Conservation (phyloP, 1,284 basidiomycete species). For the Pseudozyma flocculosa region DNA sequence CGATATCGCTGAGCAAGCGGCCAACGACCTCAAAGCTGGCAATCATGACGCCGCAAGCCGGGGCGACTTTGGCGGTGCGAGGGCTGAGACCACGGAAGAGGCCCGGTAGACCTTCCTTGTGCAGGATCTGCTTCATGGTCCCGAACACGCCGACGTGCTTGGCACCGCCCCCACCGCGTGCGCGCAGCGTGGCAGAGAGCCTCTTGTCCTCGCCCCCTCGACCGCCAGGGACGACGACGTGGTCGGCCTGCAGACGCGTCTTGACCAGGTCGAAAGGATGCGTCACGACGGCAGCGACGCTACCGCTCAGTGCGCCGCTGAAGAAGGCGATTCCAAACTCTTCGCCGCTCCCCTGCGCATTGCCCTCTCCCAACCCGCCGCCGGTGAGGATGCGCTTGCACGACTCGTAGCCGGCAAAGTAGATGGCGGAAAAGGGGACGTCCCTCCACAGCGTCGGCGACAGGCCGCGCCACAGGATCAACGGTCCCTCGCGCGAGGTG, state of each 20-base stretch:
- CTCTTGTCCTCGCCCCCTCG: background rate
- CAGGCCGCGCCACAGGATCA: slow-evolving; percentile 83
- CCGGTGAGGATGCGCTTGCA: slow-evolving; percentile 55
- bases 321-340: slow-evolving; percentile 76
- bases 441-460: slow-evolving; percentile 92
- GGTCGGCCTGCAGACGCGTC: slow-evolving; percentile 72
- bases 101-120: slow-evolving; percentile 74
- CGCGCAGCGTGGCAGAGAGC: background rate
- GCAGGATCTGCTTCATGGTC: slow-evolving; percentile 70
- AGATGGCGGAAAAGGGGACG: slow-evolving; percentile 92
- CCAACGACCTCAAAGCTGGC: slow-evolving; percentile 79
- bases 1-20: slow-evolving; percentile 2
- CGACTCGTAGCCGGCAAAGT: slow-evolving; percentile 67
- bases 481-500: slow-evolving; percentile 62
- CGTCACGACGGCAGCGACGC: slow-evolving; percentile 78
- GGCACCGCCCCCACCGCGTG: background rate
- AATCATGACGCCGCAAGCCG: slow-evolving; percentile 98
- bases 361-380: slow-evolving; percentile 58
- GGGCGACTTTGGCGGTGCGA: slow-evolving; percentile 90
- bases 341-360: slow-evolving; percentile 53
- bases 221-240: background rate
- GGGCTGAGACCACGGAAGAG: slow-evolving; percentile 84
- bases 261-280: slow-evolving; percentile 97
- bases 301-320: slow-evolving; percentile 68
- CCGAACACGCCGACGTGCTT: slow-evolving; percentile 6